Base-by-base conservation (phyloP, 345 rosid species). In the Geranium rotundifolium region DNA sequence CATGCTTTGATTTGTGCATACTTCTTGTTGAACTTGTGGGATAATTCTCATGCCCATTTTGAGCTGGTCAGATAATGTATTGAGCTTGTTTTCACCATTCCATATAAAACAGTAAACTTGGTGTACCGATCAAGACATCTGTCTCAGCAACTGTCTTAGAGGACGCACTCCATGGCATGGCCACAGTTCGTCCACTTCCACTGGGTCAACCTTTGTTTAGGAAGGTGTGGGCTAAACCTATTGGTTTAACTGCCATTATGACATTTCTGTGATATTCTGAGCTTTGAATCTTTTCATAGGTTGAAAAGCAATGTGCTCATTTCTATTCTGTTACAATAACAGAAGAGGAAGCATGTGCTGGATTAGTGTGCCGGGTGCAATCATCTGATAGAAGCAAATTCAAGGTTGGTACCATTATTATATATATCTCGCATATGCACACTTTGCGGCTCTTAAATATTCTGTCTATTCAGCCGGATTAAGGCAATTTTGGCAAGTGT, bases 261-360 rank as follows among this genome's bases (percentile, higher is more conserved):
- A 31, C 19, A 20, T 61, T 58, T 19, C 56, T 61, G 29, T 63
- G 57, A 67, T 69, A 64, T 68, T 74, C 19, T 65, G 67, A 62
- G 37, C 54, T 61, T 64, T 66, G 65, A 65, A 57, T 64, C 59
- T 76, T 58, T 72, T 50, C 72, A 77, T 84, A 95, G 99, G 97
- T 95, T 75, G 99, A 95, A 65, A 95, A 82, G 82, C 99, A 95
- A 79, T 77, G 97, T 77, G 99, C 96, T 73, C 97, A 90, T 79
- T 95, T 90, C 77, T 95, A 86, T 79, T 88, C 95, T 72, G 82
- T 95, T 75, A 74, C 73, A 60, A 77, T 95, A 75, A 82, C 92
- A 66, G 91, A 90, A 77, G 96, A 95, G 77, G 96, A 88, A 76
- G 97, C 87, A 66, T 78, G 67, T 17, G 79, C 84, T 70, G 99